phyloP scores from a whole-genome alignment of 352 stramenopile species.

The Aphanomyces cochlioides region DNA sequence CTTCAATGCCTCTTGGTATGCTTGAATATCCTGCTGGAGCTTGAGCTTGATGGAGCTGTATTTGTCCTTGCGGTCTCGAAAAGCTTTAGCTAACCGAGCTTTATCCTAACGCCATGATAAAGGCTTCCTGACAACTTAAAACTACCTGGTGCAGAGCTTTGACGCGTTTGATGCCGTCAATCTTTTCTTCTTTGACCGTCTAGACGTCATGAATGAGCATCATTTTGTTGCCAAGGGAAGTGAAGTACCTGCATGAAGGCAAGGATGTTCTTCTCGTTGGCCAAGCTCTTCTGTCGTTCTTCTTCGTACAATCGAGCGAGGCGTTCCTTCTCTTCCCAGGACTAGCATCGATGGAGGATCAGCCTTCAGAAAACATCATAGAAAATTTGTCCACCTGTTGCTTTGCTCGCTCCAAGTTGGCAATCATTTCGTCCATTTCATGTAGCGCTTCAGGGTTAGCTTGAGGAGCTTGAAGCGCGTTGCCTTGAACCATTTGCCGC shows the following conservation, averaged over 20 bases:
- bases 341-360: slow-evolving; percentile 32
- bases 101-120: slow-evolving; percentile 40
- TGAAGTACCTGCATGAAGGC: slow-evolving; percentile 65
- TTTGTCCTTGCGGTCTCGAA: slow-evolving; percentile 69
- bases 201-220: slow-evolving; percentile 34
- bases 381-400: slow-evolving; percentile 35
- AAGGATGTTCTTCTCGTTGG: slow-evolving; percentile 77
- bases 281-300: slow-evolving; percentile 81
- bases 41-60: slow-evolving; percentile 67
- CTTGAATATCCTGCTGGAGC: slow-evolving; percentile 67
- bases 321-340: slow-evolving; percentile 88
- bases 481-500: slow-evolving; percentile 76
- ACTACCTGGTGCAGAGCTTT: slow-evolving; percentile 67
- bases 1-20: slow-evolving; percentile 57
- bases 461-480: slow-evolving; percentile 35
- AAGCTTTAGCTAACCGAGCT: slow-evolving; percentile 60
- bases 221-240: neutral
- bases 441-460: slow-evolving; percentile 47
- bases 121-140: neutral
- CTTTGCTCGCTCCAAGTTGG: slow-evolving; percentile 82
- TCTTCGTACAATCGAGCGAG: slow-evolving; percentile 82
- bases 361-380: neutral
- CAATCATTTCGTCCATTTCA: slow-evolving; percentile 85
- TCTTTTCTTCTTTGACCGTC: slow-evolving; percentile 88
- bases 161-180: slow-evolving; percentile 87